Conservation (phyloP, 1,284 basidiomycete genomes). For the Leccinum angustisporum region DNA sequence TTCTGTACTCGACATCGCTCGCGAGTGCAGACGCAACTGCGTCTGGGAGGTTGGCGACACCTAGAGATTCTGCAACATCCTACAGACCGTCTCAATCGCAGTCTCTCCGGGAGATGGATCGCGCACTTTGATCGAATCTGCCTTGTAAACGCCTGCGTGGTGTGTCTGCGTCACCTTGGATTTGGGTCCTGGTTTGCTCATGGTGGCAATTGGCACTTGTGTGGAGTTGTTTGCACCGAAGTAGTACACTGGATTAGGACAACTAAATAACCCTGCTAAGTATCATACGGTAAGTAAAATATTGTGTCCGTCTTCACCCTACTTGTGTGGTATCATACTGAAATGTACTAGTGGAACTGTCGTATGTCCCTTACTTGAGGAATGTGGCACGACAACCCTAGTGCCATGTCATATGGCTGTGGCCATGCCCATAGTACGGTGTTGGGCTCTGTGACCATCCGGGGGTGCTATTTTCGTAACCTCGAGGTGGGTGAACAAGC, state of each 20-base stretch:
- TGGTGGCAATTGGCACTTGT: conserved; percentile 21
- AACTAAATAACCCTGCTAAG: background rate
- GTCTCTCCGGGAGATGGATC: conserved; percentile 13
- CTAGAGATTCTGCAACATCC: conserved; percentile 92
- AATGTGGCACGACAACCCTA: conserved; percentile 3
- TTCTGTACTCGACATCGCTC: conserved; percentile 94
- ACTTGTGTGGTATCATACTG: background rate
- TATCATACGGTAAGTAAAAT: background rate
- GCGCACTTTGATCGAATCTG: conserved; percentile 62
- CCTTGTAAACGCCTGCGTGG: conserved; percentile 63
- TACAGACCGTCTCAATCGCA: conserved; percentile 36
- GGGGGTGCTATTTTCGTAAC: conserved; percentile 2
- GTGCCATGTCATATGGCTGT: conserved; percentile 10
- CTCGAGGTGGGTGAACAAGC: conserved; percentile 3
- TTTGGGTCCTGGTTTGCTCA: conserved; percentile 51
- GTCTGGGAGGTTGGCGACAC: conserved; percentile 79
- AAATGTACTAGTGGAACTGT: conserved; percentile 10
- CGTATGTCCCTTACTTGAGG: background rate
- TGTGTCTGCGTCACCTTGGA: conserved; percentile 42
- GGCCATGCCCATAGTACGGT: conserved; percentile 2
- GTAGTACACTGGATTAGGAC: background rate
- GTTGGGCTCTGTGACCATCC: conserved; percentile 11
- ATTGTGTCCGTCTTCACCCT: background rate
- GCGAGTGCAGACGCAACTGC: conserved; percentile 84
- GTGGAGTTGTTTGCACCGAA: background rate